phyloP scores from a whole-genome alignment of 2,329 filamentous ascomycete genomes.

The Aspergillus candidus region DNA sequence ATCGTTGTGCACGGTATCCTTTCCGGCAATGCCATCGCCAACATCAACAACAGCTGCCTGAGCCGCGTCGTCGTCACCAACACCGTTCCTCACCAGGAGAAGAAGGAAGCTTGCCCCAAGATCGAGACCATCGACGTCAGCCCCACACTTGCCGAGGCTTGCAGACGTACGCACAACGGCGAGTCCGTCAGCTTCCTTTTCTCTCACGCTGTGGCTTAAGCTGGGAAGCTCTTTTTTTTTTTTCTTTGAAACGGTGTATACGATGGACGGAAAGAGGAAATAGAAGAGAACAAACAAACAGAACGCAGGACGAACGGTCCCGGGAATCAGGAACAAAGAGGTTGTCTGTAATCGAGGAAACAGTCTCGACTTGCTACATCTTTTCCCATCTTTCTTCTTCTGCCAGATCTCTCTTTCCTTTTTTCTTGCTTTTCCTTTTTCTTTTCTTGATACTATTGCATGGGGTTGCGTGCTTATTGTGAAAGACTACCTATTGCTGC shows the following conservation, averaged over 20 bases:
- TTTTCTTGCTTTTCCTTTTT: constrained; percentile 12
- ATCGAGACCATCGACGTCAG: constrained; percentile 90
- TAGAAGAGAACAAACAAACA: too few species aligned
- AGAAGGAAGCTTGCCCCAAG: constrained; percentile 69
- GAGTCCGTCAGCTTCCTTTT: constrained; percentile 49
- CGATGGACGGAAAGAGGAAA: not conserved
- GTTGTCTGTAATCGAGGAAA: too few species aligned
- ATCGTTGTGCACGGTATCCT: constrained; percentile 94
- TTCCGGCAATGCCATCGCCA: constrained; percentile 80
- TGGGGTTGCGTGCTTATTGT: constrained; percentile 1
- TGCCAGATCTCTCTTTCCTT: not conserved
- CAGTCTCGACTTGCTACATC: not conserved
- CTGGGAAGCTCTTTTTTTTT: not conserved
- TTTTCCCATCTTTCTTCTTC: constrained; percentile 4
- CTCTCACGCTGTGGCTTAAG: constrained; percentile 41
- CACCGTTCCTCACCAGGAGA: constrained; percentile 74
- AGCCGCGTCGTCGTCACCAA: constrained; percentile 83
- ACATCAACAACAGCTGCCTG: constrained; percentile 70
- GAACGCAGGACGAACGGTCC: too few species aligned
- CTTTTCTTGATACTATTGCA: constrained; percentile 9
- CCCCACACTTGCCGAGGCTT: constrained; percentile 57
- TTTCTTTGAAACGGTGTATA: not conserved
- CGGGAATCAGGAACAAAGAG: too few species aligned
- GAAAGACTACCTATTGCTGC: not conserved
- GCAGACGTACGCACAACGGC: constrained; percentile 46